Base-by-base conservation (phyloP, 2,329 filamentous ascomycete species). In the Alternaria triticimaculans region DNA sequence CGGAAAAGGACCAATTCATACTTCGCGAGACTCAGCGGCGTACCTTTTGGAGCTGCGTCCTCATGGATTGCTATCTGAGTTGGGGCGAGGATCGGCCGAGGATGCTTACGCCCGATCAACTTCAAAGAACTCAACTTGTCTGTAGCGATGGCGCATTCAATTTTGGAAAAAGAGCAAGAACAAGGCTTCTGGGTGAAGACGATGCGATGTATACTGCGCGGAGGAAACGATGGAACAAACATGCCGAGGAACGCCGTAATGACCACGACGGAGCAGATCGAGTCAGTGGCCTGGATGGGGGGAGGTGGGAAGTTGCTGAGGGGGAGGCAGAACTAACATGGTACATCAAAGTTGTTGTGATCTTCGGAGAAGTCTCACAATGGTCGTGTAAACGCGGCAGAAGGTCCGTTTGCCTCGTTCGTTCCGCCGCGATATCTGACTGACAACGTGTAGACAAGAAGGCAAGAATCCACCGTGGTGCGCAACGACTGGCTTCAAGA, bases 31-130 rank as follows among this genome's bases (percentile, higher is more conserved):
- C 90, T 12, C 83, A 85, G 63, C 84, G 91, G 25, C 86, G 91
- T 7, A 92, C 90, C 1, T 91, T 92, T 82, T 93, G 90, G 82
- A 92, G 90, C 69, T 92, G 90, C 72, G 89, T 91, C 62, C 88
- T 92, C 55, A 83, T 93, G 69, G 91, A 93, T 74, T 87, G 90
- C 4, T 87, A 92, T 77, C 80, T 92, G 23, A 87, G 89, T 37
- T 89, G 87, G 69, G 90, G 90, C 20, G 87, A 87, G 65, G 85
- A 88, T 56, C 84, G 89, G 21, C 84, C 87, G 2, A 84, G 86
- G 14, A 88, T 87, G 72, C 84, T 92, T 46, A 83, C 84, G 41
- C 80, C 87, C 1, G 83, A 87, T 4, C 87, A 90, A 60, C 78
- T 92, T 7, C 83, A 65, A 18, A 57, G 85, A 33, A 88, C 92